Conservation (phyloP, 176 grass and related monocot genomes). For the Hsuehochloa calcarea region DNA sequence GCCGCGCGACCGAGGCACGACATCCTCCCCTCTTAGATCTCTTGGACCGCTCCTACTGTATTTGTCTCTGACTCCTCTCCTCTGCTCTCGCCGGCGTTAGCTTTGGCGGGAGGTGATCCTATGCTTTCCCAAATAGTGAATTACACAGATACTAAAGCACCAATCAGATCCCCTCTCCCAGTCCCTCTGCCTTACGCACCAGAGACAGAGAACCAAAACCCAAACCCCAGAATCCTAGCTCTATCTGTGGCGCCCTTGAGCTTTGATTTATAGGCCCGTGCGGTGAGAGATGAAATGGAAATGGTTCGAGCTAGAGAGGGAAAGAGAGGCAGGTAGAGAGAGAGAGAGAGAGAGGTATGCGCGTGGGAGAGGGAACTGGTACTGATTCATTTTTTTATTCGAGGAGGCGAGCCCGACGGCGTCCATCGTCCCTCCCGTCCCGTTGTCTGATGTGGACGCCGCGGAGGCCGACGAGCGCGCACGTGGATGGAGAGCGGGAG, state of each 20-base stretch:
- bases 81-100: neutral
- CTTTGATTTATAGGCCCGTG: constrained; percentile 13
- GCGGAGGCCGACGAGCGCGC: neutral
- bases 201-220: neutral
- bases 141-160: too few species aligned
- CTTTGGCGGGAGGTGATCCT: neutral
- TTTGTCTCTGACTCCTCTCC: neutral
- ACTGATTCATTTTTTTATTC: neutral
- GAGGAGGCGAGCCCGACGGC: neutral
- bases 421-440: neutral
- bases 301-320: neutral
- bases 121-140: too few species aligned
- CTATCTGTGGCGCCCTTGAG: neutral
- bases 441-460: constrained; percentile 21
- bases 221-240: neutral
- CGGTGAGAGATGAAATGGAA: neutral
- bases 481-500: constrained; percentile 11
- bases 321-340: neutral
- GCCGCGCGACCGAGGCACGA: constrained; percentile 36
- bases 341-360: neutral
- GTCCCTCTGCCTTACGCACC: neutral
- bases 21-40: constrained; percentile 1
- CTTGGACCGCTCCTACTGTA: neutral
- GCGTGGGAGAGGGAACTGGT: neutral
- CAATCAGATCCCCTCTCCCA: neutral